Conservation (phyloP, 2,329 filamentous ascomycete genomes). For the Erysiphe pulchra region DNA sequence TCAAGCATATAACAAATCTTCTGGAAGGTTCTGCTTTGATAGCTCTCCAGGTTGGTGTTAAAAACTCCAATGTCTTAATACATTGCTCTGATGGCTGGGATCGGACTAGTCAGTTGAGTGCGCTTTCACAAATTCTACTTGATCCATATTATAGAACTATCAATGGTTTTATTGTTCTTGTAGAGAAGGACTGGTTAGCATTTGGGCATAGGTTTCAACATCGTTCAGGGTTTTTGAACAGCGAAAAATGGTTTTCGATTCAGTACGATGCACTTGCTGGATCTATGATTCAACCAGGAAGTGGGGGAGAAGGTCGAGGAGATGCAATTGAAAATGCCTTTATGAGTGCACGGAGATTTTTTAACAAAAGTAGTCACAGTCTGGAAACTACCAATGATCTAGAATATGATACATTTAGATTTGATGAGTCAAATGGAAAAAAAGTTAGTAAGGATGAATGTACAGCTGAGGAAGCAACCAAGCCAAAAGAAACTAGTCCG, state of each 20-base stretch:
- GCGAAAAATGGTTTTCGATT: conserved; percentile 80
- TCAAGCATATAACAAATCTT: conserved; percentile 67
- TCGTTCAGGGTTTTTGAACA: conserved; percentile 64
- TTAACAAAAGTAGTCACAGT: conserved; percentile 53
- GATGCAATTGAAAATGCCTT: conserved; percentile 73
- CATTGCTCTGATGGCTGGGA: conserved; percentile 99
- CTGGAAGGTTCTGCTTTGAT: conserved; percentile 69
- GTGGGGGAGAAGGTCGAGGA: conserved; percentile 20
- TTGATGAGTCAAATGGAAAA: conserved; percentile 13
- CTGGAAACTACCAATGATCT: conserved; percentile 31
- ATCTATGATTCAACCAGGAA: conserved; percentile 32
- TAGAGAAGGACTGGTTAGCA: conserved; percentile 95
- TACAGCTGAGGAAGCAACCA: conserved; percentile 41
- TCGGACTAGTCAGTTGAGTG: conserved; percentile 80
- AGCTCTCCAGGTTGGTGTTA: conserved; percentile 65
- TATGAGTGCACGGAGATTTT: conserved; percentile 66
- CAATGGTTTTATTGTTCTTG: conserved; percentile 76
- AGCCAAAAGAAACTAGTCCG: conserved; percentile 74
- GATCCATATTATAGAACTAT: conserved; percentile 90
- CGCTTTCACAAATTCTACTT: conserved; percentile 73
- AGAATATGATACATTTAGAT: conserved; percentile 18
- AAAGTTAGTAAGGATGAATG: conserved; percentile 13
- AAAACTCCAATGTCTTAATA: conserved; percentile 84
- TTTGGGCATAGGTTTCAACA: conserved; percentile 96
- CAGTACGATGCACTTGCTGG: conserved; percentile 58